A percentile compares a stretch with the other conserved stretches of the same genome.
Evolutionary conservation across 2,329 filamentous ascomycete genomes (phyloP).

Genomic region (Calonectria hawksworthii): DNA sequence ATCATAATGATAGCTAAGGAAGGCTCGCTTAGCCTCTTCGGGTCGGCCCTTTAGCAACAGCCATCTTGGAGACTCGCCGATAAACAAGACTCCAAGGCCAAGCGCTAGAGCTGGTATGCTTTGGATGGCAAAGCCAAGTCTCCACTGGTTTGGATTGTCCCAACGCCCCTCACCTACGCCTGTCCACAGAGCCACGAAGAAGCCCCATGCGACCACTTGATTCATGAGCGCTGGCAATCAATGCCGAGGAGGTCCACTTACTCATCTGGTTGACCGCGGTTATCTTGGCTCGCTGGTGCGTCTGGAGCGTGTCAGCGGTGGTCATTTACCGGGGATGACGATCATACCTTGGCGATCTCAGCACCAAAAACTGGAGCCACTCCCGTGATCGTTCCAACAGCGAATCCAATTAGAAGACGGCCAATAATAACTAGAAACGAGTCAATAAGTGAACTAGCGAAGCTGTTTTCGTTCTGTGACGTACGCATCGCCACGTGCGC

Average conservation of each 20-base stretch:
- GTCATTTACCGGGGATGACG: neutral
- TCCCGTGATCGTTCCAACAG: slow-evolving; percentile 57
- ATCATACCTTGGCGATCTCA: slow-evolving; percentile 56
- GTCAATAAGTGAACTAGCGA: neutral
- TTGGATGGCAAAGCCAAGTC: slow-evolving; percentile 54
- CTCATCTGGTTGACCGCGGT: slow-evolving; percentile 59
- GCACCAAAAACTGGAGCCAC: slow-evolving; percentile 57
- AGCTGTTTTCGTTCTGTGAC: neutral
- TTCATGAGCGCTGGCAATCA: neutral
- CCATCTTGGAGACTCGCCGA: slow-evolving; percentile 55
- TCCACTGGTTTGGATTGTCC: slow-evolving; percentile 55
- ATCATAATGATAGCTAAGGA: slow-evolving; percentile 52
- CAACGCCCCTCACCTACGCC: slow-evolving; percentile 56
- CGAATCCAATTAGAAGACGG: slow-evolving; percentile 54
- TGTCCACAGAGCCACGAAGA: slow-evolving; percentile 57
- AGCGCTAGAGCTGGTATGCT: slow-evolving; percentile 52
- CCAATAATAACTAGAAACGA: slow-evolving; percentile 51
- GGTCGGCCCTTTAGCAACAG: slow-evolving; percentile 52
- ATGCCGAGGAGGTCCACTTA: slow-evolving; percentile 28
- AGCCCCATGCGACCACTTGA: slow-evolving; percentile 57
- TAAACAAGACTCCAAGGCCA: slow-evolving; percentile 52
- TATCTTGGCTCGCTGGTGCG: slow-evolving; percentile 55
- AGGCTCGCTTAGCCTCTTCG: slow-evolving; percentile 52
- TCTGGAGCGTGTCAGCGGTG: slow-evolving; percentile 33
- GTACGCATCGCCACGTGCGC: slow-evolving; percentile 57